A percentile compares a stretch with the other conserved stretches of the same genome.
These are phyloP conservation scores for Clohesyomyces aquaticus DNA, from an alignment of 495 filamentous ascomycete species.

Conservation along the genomic window DNA sequence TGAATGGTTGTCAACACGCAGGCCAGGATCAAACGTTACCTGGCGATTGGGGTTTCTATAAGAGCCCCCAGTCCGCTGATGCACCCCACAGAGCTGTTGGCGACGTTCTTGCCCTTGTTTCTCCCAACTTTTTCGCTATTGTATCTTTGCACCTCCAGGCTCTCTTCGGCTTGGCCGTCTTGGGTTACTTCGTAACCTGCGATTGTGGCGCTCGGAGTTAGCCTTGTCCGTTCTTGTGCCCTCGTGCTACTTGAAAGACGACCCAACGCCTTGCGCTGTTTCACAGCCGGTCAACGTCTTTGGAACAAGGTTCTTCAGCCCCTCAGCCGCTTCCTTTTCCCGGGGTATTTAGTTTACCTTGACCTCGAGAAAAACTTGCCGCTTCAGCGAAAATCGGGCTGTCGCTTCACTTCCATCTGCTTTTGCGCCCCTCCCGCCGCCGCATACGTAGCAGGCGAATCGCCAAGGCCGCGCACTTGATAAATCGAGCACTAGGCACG, in stretches of 20 bases:
- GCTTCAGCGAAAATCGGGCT: conserved; percentile 8
- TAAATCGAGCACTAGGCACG: neutral
- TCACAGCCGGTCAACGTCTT: conserved; percentile 10
- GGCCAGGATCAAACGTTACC: conserved; percentile 18
- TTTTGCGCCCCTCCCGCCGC: conserved; percentile 26
- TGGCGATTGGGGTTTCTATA: conserved; percentile 32
- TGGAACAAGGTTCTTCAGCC: neutral
- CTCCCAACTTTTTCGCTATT: neutral
- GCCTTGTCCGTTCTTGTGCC: conserved; percentile 17
- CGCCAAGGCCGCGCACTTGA: neutral
- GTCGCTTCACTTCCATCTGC: conserved; percentile 10
- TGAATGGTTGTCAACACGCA: conserved; percentile 9
- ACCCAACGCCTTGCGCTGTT: conserved; percentile 11
- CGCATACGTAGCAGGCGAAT: conserved; percentile 12
- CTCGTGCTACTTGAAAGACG: neutral
- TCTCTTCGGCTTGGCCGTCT: conserved; percentile 24
- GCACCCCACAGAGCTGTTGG: neutral
- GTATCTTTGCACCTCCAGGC: conserved; percentile 1
- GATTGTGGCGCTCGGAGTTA: conserved; percentile 22
- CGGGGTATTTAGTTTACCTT: conserved; percentile 5
- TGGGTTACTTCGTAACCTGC: conserved; percentile 18
- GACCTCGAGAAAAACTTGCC: conserved; percentile 1
- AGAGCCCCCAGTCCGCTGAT: conserved; percentile 6
- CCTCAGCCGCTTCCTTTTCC: neutral
- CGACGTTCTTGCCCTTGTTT: no score